These are phyloP conservation scores for Hypoxylon sp. DNA, from an alignment of 2,329 filamentous ascomycete genomes.

Conservation along the genomic window DNA sequence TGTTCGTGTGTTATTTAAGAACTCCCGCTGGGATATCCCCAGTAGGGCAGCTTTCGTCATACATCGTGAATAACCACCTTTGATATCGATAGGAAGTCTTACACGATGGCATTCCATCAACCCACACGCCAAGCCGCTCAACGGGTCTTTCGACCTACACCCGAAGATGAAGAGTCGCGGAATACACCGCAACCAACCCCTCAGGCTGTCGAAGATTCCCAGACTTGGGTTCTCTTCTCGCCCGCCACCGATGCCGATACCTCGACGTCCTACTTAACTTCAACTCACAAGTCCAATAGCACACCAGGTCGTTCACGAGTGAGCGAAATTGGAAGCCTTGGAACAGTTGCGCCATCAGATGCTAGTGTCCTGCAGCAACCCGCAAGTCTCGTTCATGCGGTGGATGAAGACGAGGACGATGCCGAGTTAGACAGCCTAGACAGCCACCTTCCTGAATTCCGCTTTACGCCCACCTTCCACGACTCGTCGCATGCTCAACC, in stretches of 20 bases:
- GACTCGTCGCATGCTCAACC: conserved; percentile 63
- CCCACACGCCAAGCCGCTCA: conserved; percentile 67
- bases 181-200: conserved; percentile 51
- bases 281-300: conserved; percentile 74
- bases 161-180: conserved; percentile 57
- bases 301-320: conserved; percentile 77
- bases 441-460: conserved; percentile 90
- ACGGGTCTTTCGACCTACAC: conserved; percentile 59
- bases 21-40: conserved; percentile 41
- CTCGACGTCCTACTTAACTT: conserved; percentile 76
- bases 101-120: conserved; percentile 71
- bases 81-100: conserved; percentile 44
- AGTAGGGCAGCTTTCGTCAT: conserved; percentile 47
- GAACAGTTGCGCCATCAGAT: conserved; percentile 74
- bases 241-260: conserved; percentile 72
- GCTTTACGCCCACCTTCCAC: conserved; percentile 67
- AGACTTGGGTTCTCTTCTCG: conserved; percentile 97
- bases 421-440: conserved; percentile 93
- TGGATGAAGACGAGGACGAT: conserved; percentile 70
- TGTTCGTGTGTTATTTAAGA: conserved; percentile 37
- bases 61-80: conserved; percentile 31
- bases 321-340: conserved; percentile 85
- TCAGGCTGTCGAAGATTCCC: conserved; percentile 74
- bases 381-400: conserved; percentile 55
- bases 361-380: conserved; percentile 61